A percentile compares a stretch with the other conserved stretches of the same genome.
Evolutionary conservation across 1,139 yeast genomes (phyloP).

Genomic region (Blastobotrys capitulatus): DNA sequence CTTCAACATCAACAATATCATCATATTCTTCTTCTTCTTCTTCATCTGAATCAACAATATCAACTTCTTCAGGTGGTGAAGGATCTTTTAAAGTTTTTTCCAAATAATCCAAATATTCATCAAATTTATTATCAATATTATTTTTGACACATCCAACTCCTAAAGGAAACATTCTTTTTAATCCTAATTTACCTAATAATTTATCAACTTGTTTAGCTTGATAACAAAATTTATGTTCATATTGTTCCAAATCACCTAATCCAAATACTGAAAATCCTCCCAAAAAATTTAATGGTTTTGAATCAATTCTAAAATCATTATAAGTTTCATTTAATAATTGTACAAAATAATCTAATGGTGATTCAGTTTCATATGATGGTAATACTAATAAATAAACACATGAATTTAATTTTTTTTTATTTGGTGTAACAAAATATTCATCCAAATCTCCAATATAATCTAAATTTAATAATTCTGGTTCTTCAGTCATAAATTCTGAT

Average conservation of each 20-base stretch:
- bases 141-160: constrained; percentile 83
- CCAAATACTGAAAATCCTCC: constrained; percentile 85
- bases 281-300: constrained; percentile 58
- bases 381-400: constrained; percentile 60
- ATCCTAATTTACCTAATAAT: constrained; percentile 79
- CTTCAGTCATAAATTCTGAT: constrained; percentile 35
- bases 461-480: constrained; percentile 58
- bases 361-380: constrained; percentile 90
- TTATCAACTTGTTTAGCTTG: constrained; percentile 75
- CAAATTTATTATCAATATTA: constrained; percentile 53
- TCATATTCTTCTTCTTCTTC: constrained; percentile 39
- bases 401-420: constrained; percentile 32
- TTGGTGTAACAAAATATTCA: constrained; percentile 64
- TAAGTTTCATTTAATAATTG: constrained; percentile 76
- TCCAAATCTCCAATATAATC: constrained; percentile 85
- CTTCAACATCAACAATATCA: constrained; percentile 72
- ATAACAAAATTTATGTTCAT: constrained; percentile 66
- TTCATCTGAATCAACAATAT: constrained; percentile 45
- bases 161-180: constrained; percentile 72
- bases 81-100: constrained; percentile 58
- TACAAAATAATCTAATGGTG: constrained; percentile 83
- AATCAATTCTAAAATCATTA: constrained; percentile 81
- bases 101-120: constrained; percentile 63
- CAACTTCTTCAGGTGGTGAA: constrained; percentile 41
- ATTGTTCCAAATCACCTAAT: constrained; percentile 79